Evolutionary conservation across 148 eudicot species (phyloP), one percentile per base, ranked within the genome.

Genomic region (Fallopia convolvulus): DNA sequence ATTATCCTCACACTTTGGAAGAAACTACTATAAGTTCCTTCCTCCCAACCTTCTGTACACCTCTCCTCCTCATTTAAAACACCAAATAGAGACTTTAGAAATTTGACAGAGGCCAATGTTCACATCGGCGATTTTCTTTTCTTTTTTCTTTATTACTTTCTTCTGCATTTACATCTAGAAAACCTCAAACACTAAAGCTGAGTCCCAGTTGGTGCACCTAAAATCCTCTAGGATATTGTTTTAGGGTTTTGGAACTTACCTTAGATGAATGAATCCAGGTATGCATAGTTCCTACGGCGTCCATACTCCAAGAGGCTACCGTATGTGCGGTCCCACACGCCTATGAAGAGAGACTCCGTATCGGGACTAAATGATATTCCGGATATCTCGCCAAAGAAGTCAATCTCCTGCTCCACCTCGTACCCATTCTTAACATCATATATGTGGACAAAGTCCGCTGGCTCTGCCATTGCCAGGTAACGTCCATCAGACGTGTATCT

Each of bases 381-480:
- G 0, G 97, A 90, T 65, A 93, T 88, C 82, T 93, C 97, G 14
- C 97, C 97, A 41, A 93, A 93, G 81, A 93, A 90, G 73, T 93
- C 95, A 6, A 93, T 88, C 74, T 90, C 97, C 80, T 93, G 97
- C 84, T 90, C 95, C 75, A 81, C 82, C 36, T 88, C 83, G 46
- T 88, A 93, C 21, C 84, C 86, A 55, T 81, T 83, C 74, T 89
- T 83, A 40, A 83, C 92, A 56, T 93, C 93, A 61, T 82, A 90
- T 26, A 93, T 86, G 65, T 93, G 97, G 41, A 93, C 95, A 77
- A 90, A 93, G 79, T 93, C 97, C 18, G 95, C 97, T 14, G 95
- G 92, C 80, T 93, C 97, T 11, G 97, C 95, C 92, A 86, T 90
- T 12, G 93, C 93, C 97, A 93, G 89, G 88, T 87, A 90, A 36